Evolutionary conservation across 176 grass and related monocot species (phyloP).

Genomic region (Musa schizocarpa): DNA sequence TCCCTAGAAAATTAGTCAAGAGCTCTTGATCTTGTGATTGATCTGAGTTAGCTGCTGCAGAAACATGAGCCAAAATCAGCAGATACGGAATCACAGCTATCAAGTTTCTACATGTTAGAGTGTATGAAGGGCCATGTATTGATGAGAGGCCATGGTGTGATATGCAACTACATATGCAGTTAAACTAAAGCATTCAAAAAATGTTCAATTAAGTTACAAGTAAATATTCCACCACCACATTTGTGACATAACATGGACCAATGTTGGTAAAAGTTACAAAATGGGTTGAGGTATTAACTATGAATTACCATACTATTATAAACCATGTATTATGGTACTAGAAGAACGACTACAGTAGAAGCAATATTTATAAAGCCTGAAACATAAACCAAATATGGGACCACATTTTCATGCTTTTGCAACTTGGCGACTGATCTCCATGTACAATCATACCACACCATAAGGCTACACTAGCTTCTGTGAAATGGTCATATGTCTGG

Average conservation of each 20-base stretch:
- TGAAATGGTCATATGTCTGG: too few relatives aligned
- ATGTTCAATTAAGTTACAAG: background rate
- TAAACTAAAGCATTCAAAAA: background rate
- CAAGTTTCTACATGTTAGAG: background rate
- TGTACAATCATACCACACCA: background rate
- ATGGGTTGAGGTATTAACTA: background rate
- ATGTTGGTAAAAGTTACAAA: background rate
- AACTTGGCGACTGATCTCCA: background rate
- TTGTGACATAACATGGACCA: background rate
- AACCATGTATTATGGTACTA: background rate
- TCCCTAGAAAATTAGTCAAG: slow-evolving; percentile 51
- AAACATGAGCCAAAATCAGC: slow-evolving; percentile 17
- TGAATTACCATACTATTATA: background rate
- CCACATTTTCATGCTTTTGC: background rate
- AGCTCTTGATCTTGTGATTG: slow-evolving; percentile 35
- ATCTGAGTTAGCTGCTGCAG: slow-evolving; percentile 41
- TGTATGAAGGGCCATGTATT: too few relatives aligned
- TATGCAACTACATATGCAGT: background rate
- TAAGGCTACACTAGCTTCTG: background rate
- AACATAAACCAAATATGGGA: background rate
- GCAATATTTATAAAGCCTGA: background rate
- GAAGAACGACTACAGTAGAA: background rate
- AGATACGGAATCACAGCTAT: background rate
- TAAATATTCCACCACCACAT: background rate
- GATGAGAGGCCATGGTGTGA: too few relatives aligned